These are phyloP conservation scores for Spathaspora girioi DNA, from an alignment of 805 yeast genomes.

Conservation along the genomic window DNA sequence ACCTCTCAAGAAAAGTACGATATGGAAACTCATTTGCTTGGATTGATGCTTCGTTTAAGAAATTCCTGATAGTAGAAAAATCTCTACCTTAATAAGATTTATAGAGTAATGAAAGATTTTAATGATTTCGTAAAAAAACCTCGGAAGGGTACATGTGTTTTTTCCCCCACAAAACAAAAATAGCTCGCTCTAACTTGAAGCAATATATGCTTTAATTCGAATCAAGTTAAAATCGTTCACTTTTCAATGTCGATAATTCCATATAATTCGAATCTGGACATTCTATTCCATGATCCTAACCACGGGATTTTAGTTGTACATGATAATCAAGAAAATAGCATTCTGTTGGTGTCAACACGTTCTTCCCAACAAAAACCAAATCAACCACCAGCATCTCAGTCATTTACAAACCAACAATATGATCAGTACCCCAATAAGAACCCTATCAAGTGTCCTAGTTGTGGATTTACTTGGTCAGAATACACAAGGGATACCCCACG, in stretches of 20 bases:
- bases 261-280: slow-evolving; percentile 24
- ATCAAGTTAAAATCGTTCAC: too few species aligned
- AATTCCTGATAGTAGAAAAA: slow-evolving; percentile 1
- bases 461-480: slow-evolving; percentile 27
- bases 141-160: neutral
- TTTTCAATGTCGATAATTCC: slow-evolving; percentile 35
- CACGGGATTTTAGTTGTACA: slow-evolving; percentile 33
- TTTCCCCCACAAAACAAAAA: neutral
- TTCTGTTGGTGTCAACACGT: slow-evolving; percentile 20
- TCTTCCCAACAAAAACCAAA: neutral
- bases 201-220: too few species aligned
- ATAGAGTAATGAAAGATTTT: neutral
- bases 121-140: neutral
- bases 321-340: slow-evolving; percentile 26
- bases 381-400: neutral
- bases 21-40: slow-evolving; percentile 31
- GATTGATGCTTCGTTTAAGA: slow-evolving; percentile 32
- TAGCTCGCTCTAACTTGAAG: neutral
- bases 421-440: neutral
- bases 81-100: neutral
- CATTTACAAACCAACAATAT: neutral
- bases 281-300: slow-evolving; percentile 34
- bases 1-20: slow-evolving; percentile 15
- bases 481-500: slow-evolving; percentile 1
- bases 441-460: slow-evolving; percentile 22